Conservation (phyloP, 1,139 yeast genomes). For the Saccharomyces hybrid region DNA sequence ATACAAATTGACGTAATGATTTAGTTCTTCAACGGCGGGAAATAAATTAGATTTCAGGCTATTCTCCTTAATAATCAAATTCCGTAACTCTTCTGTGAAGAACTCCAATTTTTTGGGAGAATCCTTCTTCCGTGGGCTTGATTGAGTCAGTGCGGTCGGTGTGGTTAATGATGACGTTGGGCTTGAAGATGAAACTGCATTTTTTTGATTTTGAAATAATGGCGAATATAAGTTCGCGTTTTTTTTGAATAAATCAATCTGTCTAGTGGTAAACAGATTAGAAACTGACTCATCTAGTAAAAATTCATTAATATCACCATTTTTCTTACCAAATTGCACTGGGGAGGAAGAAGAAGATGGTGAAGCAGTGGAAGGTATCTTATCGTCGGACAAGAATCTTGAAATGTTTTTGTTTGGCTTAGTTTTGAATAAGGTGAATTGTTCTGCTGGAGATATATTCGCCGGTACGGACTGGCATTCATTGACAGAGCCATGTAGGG, state of each 20-base stretch:
- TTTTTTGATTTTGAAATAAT: constrained; percentile 10
- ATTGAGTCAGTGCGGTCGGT: background rate
- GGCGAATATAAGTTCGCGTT: constrained; percentile 19
- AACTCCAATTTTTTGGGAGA: constrained; percentile 12
- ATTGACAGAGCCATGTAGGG: constrained; percentile 1
- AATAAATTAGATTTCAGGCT: constrained; percentile 49
- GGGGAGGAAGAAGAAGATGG: background rate
- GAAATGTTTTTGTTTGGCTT: background rate
- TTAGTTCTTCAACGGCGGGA: constrained; percentile 68
- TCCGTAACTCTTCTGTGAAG: constrained; percentile 47
- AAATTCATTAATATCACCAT: constrained; percentile 3
- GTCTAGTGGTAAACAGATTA: constrained; percentile 48
- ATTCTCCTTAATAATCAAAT: constrained; percentile 46
- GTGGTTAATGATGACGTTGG: constrained; percentile 21
- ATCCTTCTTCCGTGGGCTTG: constrained; percentile 2
- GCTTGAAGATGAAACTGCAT: constrained; percentile 4
- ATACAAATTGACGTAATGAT: constrained; percentile 62
- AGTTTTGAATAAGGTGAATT: background rate
- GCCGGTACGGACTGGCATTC: background rate
- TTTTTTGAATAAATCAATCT: constrained; percentile 49
- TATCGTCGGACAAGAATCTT: background rate
- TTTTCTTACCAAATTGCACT: background rate
- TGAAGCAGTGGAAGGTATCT: background rate
- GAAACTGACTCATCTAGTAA: constrained; percentile 9
- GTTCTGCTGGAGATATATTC: background rate